These are phyloP conservation scores for Nothomitra cinnamomea DNA, from an alignment of 2,329 filamentous ascomycete species.

Conservation along the genomic window DNA sequence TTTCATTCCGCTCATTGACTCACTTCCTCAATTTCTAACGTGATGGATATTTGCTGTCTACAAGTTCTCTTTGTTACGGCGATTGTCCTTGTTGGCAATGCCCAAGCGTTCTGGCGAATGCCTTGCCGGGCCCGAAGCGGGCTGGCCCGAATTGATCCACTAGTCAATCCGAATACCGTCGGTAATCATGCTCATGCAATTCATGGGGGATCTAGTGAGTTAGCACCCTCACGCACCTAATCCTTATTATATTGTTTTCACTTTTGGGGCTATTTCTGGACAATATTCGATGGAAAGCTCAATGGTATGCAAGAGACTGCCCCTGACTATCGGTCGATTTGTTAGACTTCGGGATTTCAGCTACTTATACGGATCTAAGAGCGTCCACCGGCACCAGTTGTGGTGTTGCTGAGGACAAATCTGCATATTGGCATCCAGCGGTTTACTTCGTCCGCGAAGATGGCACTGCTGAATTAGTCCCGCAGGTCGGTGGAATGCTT, in stretches of 20 bases:
- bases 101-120: slow-evolving; percentile 74
- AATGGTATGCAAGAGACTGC: neutral
- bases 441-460: slow-evolving; percentile 62
- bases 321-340: neutral
- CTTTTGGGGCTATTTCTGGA: neutral
- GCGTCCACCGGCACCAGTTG: slow-evolving; percentile 62
- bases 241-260: neutral
- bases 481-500: slow-evolving; percentile 67
- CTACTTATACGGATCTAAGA: slow-evolving; percentile 39
- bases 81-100: slow-evolving; percentile 12
- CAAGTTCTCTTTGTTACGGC: neutral
- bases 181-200: slow-evolving; percentile 57
- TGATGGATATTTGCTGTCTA: neutral
- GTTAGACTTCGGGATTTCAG: slow-evolving; percentile 45
- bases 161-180: slow-evolving; percentile 43
- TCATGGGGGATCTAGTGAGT: slow-evolving; percentile 60
- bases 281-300: neutral
- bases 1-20: neutral
- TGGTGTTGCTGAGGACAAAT: slow-evolving; percentile 62
- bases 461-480: slow-evolving; percentile 49
- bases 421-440: slow-evolving; percentile 71
- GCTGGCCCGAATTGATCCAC: slow-evolving; percentile 58
- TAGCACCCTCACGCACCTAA: neutral
- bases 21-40: neutral
- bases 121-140: slow-evolving; percentile 58